phyloP scores from a whole-genome alignment of 352 stramenopile genomes.

The Pythium chondricola region DNA sequence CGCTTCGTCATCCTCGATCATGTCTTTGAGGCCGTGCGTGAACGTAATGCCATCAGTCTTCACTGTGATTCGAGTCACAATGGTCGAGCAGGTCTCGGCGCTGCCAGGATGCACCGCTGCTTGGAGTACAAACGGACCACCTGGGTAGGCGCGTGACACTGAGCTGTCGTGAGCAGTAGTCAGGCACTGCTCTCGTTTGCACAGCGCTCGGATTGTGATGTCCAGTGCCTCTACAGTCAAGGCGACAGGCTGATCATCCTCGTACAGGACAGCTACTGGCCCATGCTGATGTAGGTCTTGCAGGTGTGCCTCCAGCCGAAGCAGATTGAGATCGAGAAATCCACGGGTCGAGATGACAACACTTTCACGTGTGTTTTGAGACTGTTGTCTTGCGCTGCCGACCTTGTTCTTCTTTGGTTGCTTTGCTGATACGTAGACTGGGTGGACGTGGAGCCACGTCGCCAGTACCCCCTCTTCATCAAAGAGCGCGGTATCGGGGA shows the following conservation, averaged over 20 bases:
- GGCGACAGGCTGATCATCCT: background rate
- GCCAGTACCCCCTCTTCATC: constrained; percentile 33
- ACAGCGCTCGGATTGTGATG: constrained; percentile 19
- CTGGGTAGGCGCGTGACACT: constrained; percentile 11
- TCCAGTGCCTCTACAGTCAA: constrained; percentile 24
- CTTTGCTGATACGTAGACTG: background rate
- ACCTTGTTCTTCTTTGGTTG: background rate
- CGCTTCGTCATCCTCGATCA: no score
- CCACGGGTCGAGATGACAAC: constrained; percentile 2
- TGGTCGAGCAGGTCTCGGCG: background rate
- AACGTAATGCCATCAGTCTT: no score
- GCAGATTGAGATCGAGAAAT: constrained; percentile 26
- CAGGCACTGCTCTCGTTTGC: constrained; percentile 25
- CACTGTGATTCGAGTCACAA: background rate
- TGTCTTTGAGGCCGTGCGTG: no score
- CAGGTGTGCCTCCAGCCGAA: constrained; percentile 31
- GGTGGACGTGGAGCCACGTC: constrained; percentile 26
- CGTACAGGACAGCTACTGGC: constrained; percentile 14
- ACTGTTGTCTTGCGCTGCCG: no score
- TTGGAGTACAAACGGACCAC: constrained; percentile 28
- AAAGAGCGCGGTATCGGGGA: constrained; percentile 37
- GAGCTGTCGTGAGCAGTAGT: constrained; percentile 9
- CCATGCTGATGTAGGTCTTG: constrained; percentile 19
- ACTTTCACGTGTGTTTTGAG: background rate
- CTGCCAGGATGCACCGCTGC: background rate